phyloP scores from a whole-genome alignment of 768 basidiomycete genomes.

The Mycena galopus region DNA sequence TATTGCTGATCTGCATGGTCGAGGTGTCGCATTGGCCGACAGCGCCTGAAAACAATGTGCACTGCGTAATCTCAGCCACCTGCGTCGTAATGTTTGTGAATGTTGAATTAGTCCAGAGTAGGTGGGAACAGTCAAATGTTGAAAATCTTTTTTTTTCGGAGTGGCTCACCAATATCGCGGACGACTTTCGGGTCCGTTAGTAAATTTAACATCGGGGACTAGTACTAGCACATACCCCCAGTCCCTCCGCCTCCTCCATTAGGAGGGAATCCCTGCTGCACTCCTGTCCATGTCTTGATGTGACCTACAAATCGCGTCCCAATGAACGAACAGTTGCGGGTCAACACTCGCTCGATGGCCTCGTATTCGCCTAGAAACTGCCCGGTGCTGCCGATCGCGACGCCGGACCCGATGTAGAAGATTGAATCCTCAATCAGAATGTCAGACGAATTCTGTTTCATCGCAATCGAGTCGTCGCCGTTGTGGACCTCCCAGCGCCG shows the following conservation, averaged over 20 bases:
- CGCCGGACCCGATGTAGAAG: conserved; percentile 53
- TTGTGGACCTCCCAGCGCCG: conserved; percentile 53
- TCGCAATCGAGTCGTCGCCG: conserved; percentile 55
- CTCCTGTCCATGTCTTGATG: conserved; percentile 53
- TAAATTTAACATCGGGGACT: too few relatives aligned
- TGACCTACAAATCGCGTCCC: conserved; percentile 45
- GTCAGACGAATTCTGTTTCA: conserved; percentile 57
- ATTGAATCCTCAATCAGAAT: conserved; percentile 54
- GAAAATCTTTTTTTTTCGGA: too few relatives aligned
- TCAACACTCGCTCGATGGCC: conserved; percentile 48
- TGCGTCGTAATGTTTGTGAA: too few relatives aligned
- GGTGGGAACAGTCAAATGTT: too few relatives aligned
- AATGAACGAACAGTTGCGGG: conserved; percentile 42
- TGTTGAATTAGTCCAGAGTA: conserved; percentile 28
- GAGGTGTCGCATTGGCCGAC: conserved; percentile 51
- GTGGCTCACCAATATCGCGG: too few relatives aligned
- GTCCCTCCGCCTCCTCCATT: conserved; percentile 52
- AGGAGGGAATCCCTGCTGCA: conserved; percentile 48
- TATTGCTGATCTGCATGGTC: conserved; percentile 49
- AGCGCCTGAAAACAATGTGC: conserved; percentile 49
- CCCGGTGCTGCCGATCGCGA: conserved; percentile 55
- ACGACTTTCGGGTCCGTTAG: too few relatives aligned
- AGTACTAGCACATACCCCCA: conserved; percentile 35
- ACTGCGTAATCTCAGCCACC: conserved; percentile 38
- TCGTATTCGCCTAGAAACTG: conserved; percentile 50